A percentile compares a stretch with the other conserved stretches of the same genome.
Evolutionary conservation across 495 filamentous ascomycete species (phyloP).

Genomic region (Penicillium canariense): DNA sequence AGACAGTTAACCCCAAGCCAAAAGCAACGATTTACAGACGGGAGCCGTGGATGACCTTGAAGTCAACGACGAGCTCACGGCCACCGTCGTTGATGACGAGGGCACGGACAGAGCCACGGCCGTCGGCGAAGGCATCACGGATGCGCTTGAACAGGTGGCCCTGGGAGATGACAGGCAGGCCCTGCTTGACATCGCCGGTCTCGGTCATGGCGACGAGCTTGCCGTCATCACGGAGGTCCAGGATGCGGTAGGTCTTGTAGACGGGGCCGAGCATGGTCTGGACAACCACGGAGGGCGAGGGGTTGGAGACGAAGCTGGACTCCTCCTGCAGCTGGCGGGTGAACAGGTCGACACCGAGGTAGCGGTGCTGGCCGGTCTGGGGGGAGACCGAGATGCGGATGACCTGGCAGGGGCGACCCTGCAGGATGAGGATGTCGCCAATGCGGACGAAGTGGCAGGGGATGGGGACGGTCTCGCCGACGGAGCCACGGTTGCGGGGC

Average conservation of each 20-base stretch:
- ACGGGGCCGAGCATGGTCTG: slow-evolving; percentile 99
- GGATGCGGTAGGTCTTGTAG: slow-evolving; percentile 99
- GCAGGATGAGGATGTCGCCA: slow-evolving; percentile 97
- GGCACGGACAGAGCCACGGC: slow-evolving; percentile 88
- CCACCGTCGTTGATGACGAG: slow-evolving; percentile 95
- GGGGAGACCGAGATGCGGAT: slow-evolving; percentile 98
- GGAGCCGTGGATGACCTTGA: slow-evolving; percentile 90
- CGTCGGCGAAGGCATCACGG: slow-evolving; percentile 81
- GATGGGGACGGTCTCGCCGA: slow-evolving; percentile 90
- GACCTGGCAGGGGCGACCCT: slow-evolving; percentile 99
- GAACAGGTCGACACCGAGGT: slow-evolving; percentile 99
- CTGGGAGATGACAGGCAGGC: slow-evolving; percentile 89
- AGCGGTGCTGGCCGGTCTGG: slow-evolving; percentile 98
- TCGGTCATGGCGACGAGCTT: slow-evolving; percentile 79
- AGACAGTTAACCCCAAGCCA: slow-evolving; percentile 2
- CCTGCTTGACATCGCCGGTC: slow-evolving; percentile 96
- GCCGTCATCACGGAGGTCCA: slow-evolving; percentile 91
- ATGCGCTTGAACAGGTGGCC: slow-evolving; percentile 80
- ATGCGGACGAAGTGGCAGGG: slow-evolving; percentile 99
- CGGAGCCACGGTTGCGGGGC: slow-evolving; percentile 45
- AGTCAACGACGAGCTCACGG: slow-evolving; percentile 94
- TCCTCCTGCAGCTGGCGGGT: slow-evolving; percentile 99
- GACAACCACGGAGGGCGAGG: slow-evolving; percentile 90
- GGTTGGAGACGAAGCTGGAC: slow-evolving; percentile 96
- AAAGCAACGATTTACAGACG: slow-evolving; percentile 51